phyloP scores from a whole-genome alignment of 129 eudicot genomes.

The Flaveria trinervia region DNA sequence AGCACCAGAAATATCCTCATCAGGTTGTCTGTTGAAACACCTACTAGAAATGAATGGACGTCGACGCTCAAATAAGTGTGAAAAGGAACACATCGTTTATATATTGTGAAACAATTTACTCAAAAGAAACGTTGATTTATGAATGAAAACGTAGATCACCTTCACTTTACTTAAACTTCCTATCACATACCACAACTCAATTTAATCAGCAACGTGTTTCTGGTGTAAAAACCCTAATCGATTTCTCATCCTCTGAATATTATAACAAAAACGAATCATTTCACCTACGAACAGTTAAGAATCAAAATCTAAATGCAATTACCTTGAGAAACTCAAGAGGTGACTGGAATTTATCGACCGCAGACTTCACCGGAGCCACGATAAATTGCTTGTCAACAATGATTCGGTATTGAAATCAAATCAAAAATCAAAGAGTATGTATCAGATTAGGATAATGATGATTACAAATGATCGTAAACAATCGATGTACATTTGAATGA shows the following conservation, averaged over 20 bases:
- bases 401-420: conserved; percentile 24
- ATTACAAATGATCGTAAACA: not conserved
- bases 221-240: not conserved
- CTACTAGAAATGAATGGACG: not conserved
- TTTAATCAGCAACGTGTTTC: not conserved
- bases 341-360: conserved; percentile 70
- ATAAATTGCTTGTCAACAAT: conserved; percentile 56
- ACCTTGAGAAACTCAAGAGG: conserved; percentile 84
- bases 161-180: not conserved
- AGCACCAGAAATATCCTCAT: not conserved
- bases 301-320: not conserved
- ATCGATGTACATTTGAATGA: conserved; percentile 7
- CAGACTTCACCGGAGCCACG: conserved; percentile 63
- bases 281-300: not conserved
- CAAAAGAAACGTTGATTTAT: not conserved
- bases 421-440: not conserved
- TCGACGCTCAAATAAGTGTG: too few species aligned
- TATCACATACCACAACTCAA: not conserved
- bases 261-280: not conserved
- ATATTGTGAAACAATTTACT: not conserved
- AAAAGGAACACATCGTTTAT: not conserved
- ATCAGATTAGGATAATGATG: conserved; percentile 5
- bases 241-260: not conserved
- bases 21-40: too few species aligned
- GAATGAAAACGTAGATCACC: not conserved